Base-by-base conservation (phyloP, 2,329 filamentous ascomycete genomes). In the Moelleriella libera region DNA sequence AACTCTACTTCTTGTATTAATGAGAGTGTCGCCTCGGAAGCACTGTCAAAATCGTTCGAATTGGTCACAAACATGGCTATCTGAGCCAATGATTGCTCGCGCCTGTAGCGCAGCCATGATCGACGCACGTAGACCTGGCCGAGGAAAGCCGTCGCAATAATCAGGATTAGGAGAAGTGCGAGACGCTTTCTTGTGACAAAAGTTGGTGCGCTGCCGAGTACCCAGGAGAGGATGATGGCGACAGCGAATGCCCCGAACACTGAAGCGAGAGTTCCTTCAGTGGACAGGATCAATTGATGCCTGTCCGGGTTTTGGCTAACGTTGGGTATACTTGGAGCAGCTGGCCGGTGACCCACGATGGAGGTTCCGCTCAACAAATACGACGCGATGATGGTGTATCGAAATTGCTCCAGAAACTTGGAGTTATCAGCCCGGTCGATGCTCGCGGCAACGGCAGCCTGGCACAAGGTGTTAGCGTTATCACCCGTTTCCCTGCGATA, bases 1-100 rank as follows among this genome's bases (percentile, higher is more conserved):
- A 96, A 74, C 67, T 96, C 89, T n/a, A 96, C 88, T 65, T 96
- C 89, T 62, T 95, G 89, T 52, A 96, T 83, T 50, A 95, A 75
- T 39, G 84, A 80, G 48, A 95, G 71, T 2, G 86, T 84, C 32
- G 86, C 83, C 40, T 82, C 81, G 41, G 78, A 81, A 28, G 83
- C 82, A 41, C 82, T 78, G 63, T 96, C 88, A 55, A 94, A 88
- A 45, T 82, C 80, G 59, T 94, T 87, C 40, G 88, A 81, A 57
- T 80, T 82, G 44, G 77, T 71, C 43, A 92, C 80, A 53, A 94
- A 80, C 1, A 71, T 66, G 9, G 78, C 78, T 5, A 84, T 80
- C 52, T 82, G 79, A 34, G 78, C 71, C 39, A 94, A 72, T 0
- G 85, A 82, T 60, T 89, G 82, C 46, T 83, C 79, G 47, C 87